A percentile compares a stretch with the other conserved stretches of the same genome.
Evolutionary conservation across 257 asterid genomes (phyloP).

Genomic region (Vinca minor): DNA sequence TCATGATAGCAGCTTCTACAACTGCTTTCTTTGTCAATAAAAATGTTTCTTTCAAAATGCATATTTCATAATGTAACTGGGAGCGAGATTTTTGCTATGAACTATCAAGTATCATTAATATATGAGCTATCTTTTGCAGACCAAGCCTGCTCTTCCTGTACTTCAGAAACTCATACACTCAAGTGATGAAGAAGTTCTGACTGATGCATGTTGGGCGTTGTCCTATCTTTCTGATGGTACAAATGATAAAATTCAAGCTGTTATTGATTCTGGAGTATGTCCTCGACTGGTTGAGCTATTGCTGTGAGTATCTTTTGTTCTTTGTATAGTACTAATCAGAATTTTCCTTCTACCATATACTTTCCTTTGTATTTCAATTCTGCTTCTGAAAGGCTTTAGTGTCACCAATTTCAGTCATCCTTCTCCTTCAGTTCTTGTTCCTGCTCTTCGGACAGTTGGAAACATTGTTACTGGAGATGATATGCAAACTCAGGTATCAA

Average conservation of each 20-base stretch:
- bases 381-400: conserved; percentile 12
- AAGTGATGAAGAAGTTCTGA: conserved; percentile 79
- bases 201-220: conserved; percentile 95
- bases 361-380: background rate
- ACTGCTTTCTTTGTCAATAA: background rate
- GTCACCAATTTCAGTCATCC: conserved; percentile 53
- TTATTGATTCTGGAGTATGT: conserved; percentile 80
- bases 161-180: conserved; percentile 67
- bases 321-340: background rate
- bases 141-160: conserved; percentile 75
- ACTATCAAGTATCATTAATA: background rate
- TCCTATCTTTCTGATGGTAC: conserved; percentile 90
- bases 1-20: background rate
- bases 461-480: conserved; percentile 97
- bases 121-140: conserved; percentile 31
- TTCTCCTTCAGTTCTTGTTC: conserved; percentile 75
- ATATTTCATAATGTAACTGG: background rate
- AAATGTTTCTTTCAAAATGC: background rate
- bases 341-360: background rate
- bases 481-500: conserved; percentile 72
- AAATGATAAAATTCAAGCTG: conserved; percentile 84
- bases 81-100: background rate
- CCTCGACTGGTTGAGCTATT: conserved; percentile 67
- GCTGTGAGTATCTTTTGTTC: conserved; percentile 42
- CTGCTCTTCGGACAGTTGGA: conserved; percentile 88